Evolutionary conservation across 192 early-diverging fungal genomes (phyloP).

Genomic region (Rhizophlyctis rosea): DNA sequence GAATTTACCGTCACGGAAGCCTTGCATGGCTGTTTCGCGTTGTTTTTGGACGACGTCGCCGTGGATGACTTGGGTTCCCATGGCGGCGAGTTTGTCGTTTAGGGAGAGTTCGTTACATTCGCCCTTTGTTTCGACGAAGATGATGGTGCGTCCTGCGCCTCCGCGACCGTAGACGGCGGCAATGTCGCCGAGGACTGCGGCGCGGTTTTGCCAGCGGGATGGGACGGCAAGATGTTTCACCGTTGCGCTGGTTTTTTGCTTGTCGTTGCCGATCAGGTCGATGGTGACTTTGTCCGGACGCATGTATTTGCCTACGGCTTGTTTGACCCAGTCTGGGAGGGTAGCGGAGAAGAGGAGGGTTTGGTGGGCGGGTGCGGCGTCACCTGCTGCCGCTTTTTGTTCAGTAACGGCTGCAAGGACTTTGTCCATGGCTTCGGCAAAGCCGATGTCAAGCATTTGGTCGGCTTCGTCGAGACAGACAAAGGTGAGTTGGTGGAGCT

Average conservation of each 20-base stretch:
- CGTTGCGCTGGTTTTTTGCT: constrained; percentile 85
- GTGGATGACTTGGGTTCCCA: constrained; percentile 92
- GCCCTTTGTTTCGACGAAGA: constrained; percentile 80
- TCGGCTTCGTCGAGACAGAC: constrained; percentile 90
- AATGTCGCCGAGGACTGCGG: constrained; percentile 84
- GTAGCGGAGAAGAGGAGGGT: constrained; percentile 93
- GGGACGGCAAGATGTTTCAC: constrained; percentile 84
- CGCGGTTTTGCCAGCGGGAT: constrained; percentile 83
- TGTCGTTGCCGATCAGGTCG: constrained; percentile 80
- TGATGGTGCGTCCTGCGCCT: constrained; percentile 50
- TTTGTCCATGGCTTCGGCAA: constrained; percentile 47
- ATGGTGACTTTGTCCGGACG: constrained; percentile 56
- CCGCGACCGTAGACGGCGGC: constrained; percentile 91
- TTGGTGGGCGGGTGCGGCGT: constrained; percentile 51
- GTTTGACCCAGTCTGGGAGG: constrained; percentile 76
- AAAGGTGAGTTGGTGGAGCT: constrained; percentile 57
- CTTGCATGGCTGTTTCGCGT: constrained; percentile 83
- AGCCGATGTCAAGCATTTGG: constrained; percentile 92
- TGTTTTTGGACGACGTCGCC: constrained; percentile 98
- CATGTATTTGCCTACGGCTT: constrained; percentile 57
- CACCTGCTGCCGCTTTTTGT: constrained; percentile 5
- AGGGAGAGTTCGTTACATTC: constrained; percentile 79
- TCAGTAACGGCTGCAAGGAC: constrained; percentile 76
- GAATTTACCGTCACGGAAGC: constrained; percentile 84
- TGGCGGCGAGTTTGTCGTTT: constrained; percentile 81